Evolutionary conservation across 148 eudicot species (phyloP).

Genomic region (Rhododendron kiyosumense): DNA sequence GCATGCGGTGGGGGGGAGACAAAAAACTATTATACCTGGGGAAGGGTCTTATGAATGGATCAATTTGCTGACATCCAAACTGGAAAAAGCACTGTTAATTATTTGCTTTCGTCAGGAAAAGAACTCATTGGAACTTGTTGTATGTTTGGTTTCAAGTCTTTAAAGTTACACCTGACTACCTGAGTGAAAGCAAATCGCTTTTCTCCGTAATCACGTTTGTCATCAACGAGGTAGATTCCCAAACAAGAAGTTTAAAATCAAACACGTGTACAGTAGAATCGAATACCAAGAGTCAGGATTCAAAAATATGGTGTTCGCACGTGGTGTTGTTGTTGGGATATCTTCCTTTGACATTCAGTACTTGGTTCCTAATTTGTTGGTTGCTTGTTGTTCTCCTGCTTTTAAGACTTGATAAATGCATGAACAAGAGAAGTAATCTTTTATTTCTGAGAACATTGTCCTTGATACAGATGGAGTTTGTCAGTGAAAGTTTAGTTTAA

Average conservation of each 20-base stretch:
- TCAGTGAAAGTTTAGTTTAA: not conserved
- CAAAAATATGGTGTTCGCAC: not conserved
- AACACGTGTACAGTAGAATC: slow-evolving; percentile 7
- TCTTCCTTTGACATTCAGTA: slow-evolving; percentile 6
- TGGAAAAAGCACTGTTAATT: not conserved
- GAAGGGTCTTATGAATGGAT: slow-evolving; percentile 10
- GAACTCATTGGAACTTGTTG: slow-evolving; percentile 1
- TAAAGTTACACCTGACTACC: not conserved
- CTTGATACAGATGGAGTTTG: slow-evolving; percentile 4
- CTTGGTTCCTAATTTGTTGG: not conserved
- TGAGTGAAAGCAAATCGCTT: slow-evolving; percentile 9
- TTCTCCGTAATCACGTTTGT: slow-evolving; percentile 6
- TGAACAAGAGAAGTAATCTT: not conserved
- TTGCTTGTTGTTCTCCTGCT: not conserved
- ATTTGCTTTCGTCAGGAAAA: not conserved
- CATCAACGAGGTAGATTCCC: slow-evolving; percentile 10
- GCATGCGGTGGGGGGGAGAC: not conserved
- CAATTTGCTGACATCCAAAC: slow-evolving; percentile 3
- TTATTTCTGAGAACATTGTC: not conserved
- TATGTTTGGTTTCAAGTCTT: not conserved
- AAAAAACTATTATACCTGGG: not conserved
- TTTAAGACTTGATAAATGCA: not conserved
- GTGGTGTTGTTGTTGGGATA: not conserved
- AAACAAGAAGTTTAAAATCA: not conserved
- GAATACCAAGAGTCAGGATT: not conserved